Evolutionary conservation across 306 rosid genomes (phyloP).

Genomic region (Dryas drummondii): DNA sequence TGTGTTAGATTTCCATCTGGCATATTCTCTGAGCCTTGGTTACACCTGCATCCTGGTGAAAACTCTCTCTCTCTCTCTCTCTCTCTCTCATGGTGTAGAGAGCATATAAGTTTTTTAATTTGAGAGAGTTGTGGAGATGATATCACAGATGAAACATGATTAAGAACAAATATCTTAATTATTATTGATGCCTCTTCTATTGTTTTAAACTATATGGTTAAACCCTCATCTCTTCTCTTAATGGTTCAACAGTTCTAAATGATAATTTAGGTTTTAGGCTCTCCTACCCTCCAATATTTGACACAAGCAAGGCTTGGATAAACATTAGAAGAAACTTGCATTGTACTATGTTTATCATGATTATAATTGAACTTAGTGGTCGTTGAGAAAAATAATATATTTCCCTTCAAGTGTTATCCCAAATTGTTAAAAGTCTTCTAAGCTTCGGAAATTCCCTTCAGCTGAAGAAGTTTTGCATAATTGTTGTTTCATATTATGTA

Average conservation of each 20-base stretch:
- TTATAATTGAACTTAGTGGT: background rate
- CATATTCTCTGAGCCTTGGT: background rate
- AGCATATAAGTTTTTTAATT: background rate
- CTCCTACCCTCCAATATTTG: background rate
- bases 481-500: background rate
- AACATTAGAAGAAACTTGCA: background rate
- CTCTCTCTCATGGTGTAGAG: background rate
- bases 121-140: background rate
- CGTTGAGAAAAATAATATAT: background rate
- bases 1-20: background rate
- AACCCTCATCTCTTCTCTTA: background rate
- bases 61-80: no score
- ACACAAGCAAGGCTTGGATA: background rate
- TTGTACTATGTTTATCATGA: background rate
- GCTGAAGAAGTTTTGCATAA: background rate
- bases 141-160: background rate
- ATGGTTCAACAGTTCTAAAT: background rate
- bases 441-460: background rate
- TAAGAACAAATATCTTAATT: background rate
- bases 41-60: background rate
- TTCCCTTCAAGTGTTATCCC: background rate
- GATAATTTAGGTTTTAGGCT: background rate
- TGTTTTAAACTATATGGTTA: background rate
- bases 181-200: background rate
- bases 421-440: background rate